These are phyloP conservation scores for Pelargonium myrrhifolium DNA, from an alignment of 441 rosid genomes.

Conservation along the genomic window DNA sequence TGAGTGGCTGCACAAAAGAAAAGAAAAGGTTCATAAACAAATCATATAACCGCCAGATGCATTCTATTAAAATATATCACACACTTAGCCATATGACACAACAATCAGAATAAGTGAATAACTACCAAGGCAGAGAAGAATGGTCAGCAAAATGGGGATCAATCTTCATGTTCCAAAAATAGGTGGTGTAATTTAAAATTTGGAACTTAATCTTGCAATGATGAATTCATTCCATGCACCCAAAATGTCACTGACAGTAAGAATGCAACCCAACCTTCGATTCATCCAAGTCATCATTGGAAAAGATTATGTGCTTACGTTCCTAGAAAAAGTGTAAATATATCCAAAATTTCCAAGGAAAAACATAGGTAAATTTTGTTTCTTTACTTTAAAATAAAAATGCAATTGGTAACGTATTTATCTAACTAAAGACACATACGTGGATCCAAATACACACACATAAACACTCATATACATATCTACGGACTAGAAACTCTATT, in stretches of 20 bases:
- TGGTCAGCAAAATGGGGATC: no score
- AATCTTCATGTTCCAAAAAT: no score
- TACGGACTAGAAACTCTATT: neutral
- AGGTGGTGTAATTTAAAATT: no score
- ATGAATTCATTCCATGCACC: no score
- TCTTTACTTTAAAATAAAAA: neutral
- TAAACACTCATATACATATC: neutral
- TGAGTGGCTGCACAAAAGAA: conserved; percentile 30
- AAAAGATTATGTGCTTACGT: no score
- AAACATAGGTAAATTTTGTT: no score
- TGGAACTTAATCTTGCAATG: no score
- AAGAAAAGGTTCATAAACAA: neutral
- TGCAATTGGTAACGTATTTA: neutral
- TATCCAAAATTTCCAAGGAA: no score
- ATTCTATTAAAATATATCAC: neutral
- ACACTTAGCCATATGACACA: neutral
- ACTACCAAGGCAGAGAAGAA: conserved; percentile 26
- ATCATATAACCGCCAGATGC: neutral
- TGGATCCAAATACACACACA: neutral
- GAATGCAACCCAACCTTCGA: no score
- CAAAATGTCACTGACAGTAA: no score
- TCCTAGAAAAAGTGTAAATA: no score
- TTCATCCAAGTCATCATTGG: no score
- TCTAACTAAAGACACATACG: neutral
- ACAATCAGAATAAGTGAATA: conserved; percentile 13